Base-by-base conservation (phyloP, 1,139 yeast genomes). In the Saccharomyces hybrid region DNA sequence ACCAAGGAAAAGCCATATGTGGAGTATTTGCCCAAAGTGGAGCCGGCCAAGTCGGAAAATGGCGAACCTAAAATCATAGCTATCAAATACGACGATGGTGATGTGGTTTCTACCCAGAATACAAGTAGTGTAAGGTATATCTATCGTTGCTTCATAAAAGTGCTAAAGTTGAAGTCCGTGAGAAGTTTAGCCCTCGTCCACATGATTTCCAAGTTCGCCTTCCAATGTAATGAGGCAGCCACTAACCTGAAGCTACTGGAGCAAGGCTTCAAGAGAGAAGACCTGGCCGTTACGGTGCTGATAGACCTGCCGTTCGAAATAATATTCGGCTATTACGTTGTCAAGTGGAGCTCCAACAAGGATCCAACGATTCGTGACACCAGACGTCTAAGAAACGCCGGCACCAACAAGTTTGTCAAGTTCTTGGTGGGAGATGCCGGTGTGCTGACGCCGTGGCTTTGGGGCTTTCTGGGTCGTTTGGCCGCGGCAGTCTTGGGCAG, bases 281-380 rank as follows among this genome's bases (percentile, higher is more conserved):
- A 93, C 69, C 76, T 93, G 49, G 95, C 98, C 1, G 81, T 93
- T n/a, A 88, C 97, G 0, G 99, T 93, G 0, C 73, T 93, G 53
- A 88, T 95, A 52, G 97, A 93, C 69, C 93, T 93, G 71, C 99
- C 99, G 5, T 90, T 93, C 71, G 99, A 95, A 70, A 85, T 93
- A 70, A 73, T 93, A 2, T 91, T 93, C 72, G 98, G 99, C 0
- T 93, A 90, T 69, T 91, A 90, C 65, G 96, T 96, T 1, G 99
- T 97, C 3, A 82, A 90, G 63, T 90, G 97, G 97, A 62, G 67
- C 41, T 88, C 97, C 0, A 64, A 62, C 48, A 50, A 54, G 11
- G 59, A 55, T n/a, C 44, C 44, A 5, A 20, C 20, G 20, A 20
- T 20, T 38, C 44, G n/a, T 20, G 49, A 53, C 34, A 26, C n/a